Evolutionary conservation across 2,329 filamentous ascomycete species (phyloP).

Genomic region (Myriosclerotinia curreyana): DNA sequence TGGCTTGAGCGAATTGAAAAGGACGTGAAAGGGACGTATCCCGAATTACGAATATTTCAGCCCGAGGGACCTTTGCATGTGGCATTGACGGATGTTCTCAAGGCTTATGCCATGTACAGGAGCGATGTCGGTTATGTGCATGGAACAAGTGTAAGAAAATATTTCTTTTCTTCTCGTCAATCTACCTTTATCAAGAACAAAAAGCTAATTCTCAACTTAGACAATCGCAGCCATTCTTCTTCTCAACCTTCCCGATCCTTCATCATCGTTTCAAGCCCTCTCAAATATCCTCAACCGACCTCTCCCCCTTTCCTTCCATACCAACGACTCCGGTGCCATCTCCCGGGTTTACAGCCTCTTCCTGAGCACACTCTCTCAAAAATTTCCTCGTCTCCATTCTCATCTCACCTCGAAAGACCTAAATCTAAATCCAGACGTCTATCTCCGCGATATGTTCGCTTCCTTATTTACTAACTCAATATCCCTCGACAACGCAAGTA

Average conservation of each 20-base stretch:
- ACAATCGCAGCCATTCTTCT: conserved; percentile 71
- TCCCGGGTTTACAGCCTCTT: conserved; percentile 66
- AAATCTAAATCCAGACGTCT: conserved; percentile 49
- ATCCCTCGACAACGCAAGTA: conserved; percentile 65
- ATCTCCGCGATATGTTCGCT: conserved; percentile 60
- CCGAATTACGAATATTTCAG: conserved; percentile 67
- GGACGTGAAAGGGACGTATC: conserved; percentile 66
- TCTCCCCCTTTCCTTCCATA: conserved; percentile 71
- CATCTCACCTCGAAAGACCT: conserved; percentile 56
- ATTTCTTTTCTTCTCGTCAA: conserved; percentile 2
- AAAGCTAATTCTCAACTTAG: conserved; percentile 41
- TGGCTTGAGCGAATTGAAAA: conserved; percentile 63
- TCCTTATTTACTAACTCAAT: conserved; percentile 62
- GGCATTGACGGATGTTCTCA: conserved; percentile 67
- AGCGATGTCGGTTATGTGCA: conserved; percentile 75
- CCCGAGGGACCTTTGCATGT: conserved; percentile 57
- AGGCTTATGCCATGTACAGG: conserved; percentile 78
- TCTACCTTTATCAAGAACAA: conserved; percentile 13
- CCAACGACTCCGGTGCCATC: conserved; percentile 66
- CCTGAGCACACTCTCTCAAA: conserved; percentile 62
- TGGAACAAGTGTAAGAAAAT: conserved; percentile 65
- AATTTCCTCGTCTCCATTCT: conserved; percentile 60
- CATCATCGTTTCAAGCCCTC: conserved; percentile 66
- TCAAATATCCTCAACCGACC: conserved; percentile 77
- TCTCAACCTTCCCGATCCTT: conserved; percentile 63